Evolutionary conservation across 2,329 filamentous ascomycete species (phyloP).

Genomic region (Trichoderma brevicompactum): DNA sequence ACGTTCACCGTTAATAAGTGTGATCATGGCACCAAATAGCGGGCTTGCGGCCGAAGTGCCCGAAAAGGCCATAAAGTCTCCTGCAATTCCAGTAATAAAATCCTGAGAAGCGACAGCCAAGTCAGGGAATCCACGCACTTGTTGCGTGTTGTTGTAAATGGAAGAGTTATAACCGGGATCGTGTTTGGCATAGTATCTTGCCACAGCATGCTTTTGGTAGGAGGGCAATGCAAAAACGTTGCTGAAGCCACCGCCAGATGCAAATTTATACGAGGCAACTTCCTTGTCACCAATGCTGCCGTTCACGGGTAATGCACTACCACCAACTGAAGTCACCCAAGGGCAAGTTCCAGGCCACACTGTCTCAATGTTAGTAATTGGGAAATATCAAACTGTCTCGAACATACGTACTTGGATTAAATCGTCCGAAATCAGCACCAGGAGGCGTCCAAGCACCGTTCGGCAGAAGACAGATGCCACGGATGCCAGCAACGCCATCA

Average conservation of each 20-base stretch:
- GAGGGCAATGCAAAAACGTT: constrained; percentile 52
- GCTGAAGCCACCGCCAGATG: constrained; percentile 54
- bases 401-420: constrained; percentile 4
- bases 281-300: constrained; percentile 23
- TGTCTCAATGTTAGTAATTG: background rate
- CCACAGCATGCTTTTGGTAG: too few relatives aligned
- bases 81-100: too few relatives aligned
- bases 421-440: constrained; percentile 32
- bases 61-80: constrained; percentile 41
- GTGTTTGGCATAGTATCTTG: too few relatives aligned
- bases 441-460: constrained; percentile 52
- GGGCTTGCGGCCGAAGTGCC: constrained; percentile 51
- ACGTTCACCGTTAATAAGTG: constrained; percentile 37
- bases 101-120: too few relatives aligned
- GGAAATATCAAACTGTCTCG: background rate
- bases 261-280: constrained; percentile 42
- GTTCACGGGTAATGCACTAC: background rate
- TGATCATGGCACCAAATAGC: constrained; percentile 39
- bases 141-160: too few relatives aligned
- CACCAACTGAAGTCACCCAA: constrained; percentile 14
- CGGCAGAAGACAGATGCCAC: too few relatives aligned
- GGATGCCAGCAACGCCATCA: too few relatives aligned
- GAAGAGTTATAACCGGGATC: too few relatives aligned
- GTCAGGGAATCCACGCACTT: too few relatives aligned
- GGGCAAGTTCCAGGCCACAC: constrained; percentile 42